Evolutionary conservation across 768 basidiomycete genomes (phyloP), one percentile per base, ranked within the genome.

Genomic region (Boletus sp.): DNA sequence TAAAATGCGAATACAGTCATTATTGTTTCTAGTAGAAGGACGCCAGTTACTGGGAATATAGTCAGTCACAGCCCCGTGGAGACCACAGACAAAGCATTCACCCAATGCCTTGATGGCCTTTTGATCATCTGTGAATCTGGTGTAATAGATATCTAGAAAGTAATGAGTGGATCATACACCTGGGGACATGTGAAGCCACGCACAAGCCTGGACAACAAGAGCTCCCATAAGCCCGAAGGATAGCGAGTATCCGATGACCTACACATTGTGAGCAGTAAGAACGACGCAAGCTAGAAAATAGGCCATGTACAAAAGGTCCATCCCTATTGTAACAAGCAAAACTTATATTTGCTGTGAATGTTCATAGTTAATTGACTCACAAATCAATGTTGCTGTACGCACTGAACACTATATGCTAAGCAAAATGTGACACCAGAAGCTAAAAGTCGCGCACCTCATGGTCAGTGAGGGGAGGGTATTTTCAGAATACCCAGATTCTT

Each of bases 111-210:
- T 66, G 18, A 61, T 57, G 18, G 44, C 24, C 49, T 6, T 58
- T 12, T 20, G 32, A 28, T 67, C 65, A 20, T 62, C 59, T 17
- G 50, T n/a, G 20, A 67, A 66, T 54, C 54, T 54, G 8, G 47
- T 54, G 47, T 50, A 66, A 41, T 67, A 66, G 36, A 66, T 41
- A 35, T 59, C 65, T 67, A n/a, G 11, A 29, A 17, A 14, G 33
- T 29, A n/a, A 17, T 45, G 17, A 32, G 29, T 37, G 12, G 2
- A 29, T 29, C 7, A 20, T 9, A 1, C n/a, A 24, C 5, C 5
- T 4, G 17, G 8, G 10, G 28, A 30, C 14, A 15, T 10, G 17
- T 28, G 1, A 30, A 35, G 18, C 8, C 6, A 55, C 59, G 15
- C n/a, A 64, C 58, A 55, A 2, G 52, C 42, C 18, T 64, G 59